phyloP scores from a whole-genome alignment of 768 basidiomycete genomes.

The Erythrobasidium yunnanense region DNA sequence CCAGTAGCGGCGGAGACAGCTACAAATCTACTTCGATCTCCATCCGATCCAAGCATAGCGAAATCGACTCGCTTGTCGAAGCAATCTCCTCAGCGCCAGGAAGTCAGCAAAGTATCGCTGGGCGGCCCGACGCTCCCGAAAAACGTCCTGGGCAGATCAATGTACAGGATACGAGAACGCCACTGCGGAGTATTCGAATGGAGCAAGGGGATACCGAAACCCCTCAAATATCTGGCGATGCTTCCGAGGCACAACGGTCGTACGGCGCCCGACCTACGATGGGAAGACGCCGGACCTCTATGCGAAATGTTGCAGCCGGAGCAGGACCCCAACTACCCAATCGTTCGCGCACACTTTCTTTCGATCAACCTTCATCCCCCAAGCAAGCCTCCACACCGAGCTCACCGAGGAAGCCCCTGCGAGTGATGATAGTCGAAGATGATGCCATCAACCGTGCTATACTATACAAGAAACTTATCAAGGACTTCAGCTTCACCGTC shows the following conservation, averaged over 20 bases:
- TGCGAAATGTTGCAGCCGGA: too few relatives aligned
- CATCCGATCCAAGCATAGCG: constrained; percentile 33
- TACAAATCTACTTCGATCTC: constrained; percentile 26
- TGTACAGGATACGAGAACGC: constrained; percentile 4
- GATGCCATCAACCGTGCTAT: constrained; percentile 52
- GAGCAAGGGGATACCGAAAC: background rate
- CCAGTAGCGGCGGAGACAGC: background rate
- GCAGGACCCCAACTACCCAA: too few relatives aligned
- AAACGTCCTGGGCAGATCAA: constrained; percentile 1
- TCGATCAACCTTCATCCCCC: background rate
- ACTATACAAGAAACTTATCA: constrained; percentile 55
- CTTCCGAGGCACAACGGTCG: too few relatives aligned
- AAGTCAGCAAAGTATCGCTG: constrained; percentile 40
- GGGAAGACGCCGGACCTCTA: too few relatives aligned
- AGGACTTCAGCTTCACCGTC: constrained; percentile 55
- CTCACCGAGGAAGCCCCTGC: constrained; percentile 41
- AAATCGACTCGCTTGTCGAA: constrained; percentile 43
- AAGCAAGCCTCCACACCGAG: background rate
- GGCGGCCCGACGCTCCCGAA: constrained; percentile 32
- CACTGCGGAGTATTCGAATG: constrained; percentile 14
- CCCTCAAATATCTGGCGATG: too few relatives aligned
- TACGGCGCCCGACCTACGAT: too few relatives aligned
- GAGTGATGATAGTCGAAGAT: constrained; percentile 57
- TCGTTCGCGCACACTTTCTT: too few relatives aligned
- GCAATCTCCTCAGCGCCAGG: constrained; percentile 40